Percentiles rank a stretch among this genome's conserved stretches.
Evolutionary conservation across 2,329 filamentous ascomycete species (phyloP).

Genomic region (Cladophialophora exuberans): DNA sequence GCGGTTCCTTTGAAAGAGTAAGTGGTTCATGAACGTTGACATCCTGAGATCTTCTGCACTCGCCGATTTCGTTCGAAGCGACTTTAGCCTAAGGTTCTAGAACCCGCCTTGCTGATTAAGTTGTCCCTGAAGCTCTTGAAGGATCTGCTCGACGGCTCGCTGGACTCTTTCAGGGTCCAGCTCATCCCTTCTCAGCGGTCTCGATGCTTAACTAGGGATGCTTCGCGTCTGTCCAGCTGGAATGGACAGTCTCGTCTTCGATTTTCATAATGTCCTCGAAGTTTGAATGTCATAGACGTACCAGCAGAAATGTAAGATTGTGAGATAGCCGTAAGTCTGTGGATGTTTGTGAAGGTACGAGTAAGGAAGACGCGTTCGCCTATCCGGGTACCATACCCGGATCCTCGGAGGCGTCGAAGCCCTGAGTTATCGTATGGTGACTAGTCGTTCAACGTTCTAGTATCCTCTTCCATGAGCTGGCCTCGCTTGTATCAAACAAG

Average conservation of each 20-base stretch:
- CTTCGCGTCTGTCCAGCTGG: too few species aligned
- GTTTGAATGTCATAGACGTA: not conserved
- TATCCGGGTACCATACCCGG: not conserved
- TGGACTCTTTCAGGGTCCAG: constrained; percentile 31
- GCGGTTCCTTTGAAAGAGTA: constrained; percentile 25
- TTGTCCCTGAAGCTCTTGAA: constrained; percentile 37
- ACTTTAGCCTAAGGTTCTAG: constrained; percentile 23
- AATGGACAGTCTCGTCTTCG: not conserved
- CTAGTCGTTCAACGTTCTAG: too few species aligned
- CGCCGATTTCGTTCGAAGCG: constrained; percentile 18
- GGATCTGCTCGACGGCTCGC: constrained; percentile 33
- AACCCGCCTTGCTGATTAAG: constrained; percentile 41
- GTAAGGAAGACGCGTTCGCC: constrained; percentile 2
- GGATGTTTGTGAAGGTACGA: not conserved
- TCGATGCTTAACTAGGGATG: too few species aligned
- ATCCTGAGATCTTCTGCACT: constrained; percentile 30
- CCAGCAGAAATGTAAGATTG: too few species aligned
- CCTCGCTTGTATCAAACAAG: too few species aligned
- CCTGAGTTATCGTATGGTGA: not conserved
- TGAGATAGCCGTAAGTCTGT: not conserved
- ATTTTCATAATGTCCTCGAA: not conserved
- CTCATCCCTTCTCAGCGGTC: not conserved
- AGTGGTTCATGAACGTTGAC: constrained; percentile 31
- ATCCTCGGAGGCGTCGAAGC: not conserved
- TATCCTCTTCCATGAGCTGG: too few species aligned